Base-by-base conservation (phyloP, 257 asterid genomes). In the Apocynum venetum region DNA sequence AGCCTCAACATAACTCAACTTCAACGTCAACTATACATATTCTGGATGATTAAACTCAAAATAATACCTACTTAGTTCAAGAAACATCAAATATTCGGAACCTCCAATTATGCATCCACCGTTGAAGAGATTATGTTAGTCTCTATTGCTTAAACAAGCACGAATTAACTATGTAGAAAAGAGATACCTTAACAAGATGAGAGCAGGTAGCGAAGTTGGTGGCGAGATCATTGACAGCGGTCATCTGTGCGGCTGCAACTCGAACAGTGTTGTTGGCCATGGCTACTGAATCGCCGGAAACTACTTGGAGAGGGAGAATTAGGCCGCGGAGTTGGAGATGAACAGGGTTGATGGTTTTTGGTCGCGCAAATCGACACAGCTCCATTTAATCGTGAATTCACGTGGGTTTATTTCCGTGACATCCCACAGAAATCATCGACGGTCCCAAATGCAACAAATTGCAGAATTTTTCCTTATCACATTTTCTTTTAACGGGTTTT, bases 201-300 rank as follows among this genome's bases (percentile, higher is more conserved):
- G 97, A 84, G 84, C 98, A 94, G 75, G 97, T 92, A 77, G 87
- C 78, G 82, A 89, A 92, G 78, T 95, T 95, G 77, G 86, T 73
- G 74, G 93, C 84, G 77, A 95, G 78, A 59, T 92, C 95, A 72
- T 90, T 92, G 84, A 90, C 76, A 67, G 98, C 92, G 75, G 98
- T 95, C 98, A 95, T 92, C 86, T 95, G 98, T 43, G 96, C 98
- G 52, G 98, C 96, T 83, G 96, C 98, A 76, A 95, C 83, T 74
- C 96, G 88, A 63, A 89, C 78, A 36, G 91, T 78, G 84, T 47
- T 85, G 64, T 44, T 85, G 67, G 92, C 90, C 98, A 91, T 91
- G 78, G 82, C 65, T 84, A 83, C 77, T 43, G 65, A 73, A 17
- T 82, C 77, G 71, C 80, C 80, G 82, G 84, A 79, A 73, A 73